Percentiles rank a stretch among this genome's conserved stretches.
Conservation (phyloP, 2,329 filamentous ascomycete species). For the Teratosphaeria nubilosa region DNA sequence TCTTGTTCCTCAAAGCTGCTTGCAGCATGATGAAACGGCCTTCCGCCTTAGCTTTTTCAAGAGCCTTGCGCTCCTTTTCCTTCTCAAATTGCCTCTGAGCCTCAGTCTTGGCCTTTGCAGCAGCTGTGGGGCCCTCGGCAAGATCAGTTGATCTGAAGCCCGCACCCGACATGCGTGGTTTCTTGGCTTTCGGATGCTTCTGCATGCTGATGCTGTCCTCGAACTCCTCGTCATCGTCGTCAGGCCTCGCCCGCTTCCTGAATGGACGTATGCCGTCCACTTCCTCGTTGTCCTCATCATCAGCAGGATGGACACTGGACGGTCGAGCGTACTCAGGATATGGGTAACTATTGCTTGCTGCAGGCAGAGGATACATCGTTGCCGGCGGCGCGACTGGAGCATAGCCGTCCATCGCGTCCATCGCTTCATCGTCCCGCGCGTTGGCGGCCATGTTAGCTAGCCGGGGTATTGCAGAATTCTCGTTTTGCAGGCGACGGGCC, state of each 20-base stretch:
- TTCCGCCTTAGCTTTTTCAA: slow-evolving; percentile 32
- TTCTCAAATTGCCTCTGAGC: slow-evolving; percentile 39
- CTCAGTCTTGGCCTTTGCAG: slow-evolving; percentile 29
- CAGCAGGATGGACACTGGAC: slow-evolving; percentile 23
- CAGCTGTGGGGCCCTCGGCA: slow-evolving; percentile 15
- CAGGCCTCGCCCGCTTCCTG: slow-evolving; percentile 17
- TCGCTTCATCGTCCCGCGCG: slow-evolving; percentile 9
- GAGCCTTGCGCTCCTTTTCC: slow-evolving; percentile 32
- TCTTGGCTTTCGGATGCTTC: slow-evolving; percentile 24
- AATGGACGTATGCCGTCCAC: slow-evolving; percentile 14
- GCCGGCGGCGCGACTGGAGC: slow-evolving; percentile 19
- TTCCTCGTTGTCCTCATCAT: slow-evolving; percentile 12
- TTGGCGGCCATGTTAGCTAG: slow-evolving; percentile 21
- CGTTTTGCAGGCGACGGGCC: slow-evolving; percentile 19
- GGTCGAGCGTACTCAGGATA: slow-evolving; percentile 16
- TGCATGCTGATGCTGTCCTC: slow-evolving; percentile 29
- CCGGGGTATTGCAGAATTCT: slow-evolving; percentile 19
- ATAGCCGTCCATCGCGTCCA: slow-evolving; percentile 22
- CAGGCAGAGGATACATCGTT: slow-evolving; percentile 22
- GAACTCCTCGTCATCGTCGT: slow-evolving; percentile 21
- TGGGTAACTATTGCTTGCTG: slow-evolving; percentile 14
- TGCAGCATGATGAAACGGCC: slow-evolving; percentile 38
- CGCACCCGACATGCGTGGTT: slow-evolving; percentile 23
- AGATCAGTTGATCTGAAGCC: slow-evolving; percentile 23
- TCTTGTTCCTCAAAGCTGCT: slow-evolving; percentile 36